Conservation (phyloP, 2,329 filamentous ascomycete genomes). For the Niveomyces coronatus region DNA sequence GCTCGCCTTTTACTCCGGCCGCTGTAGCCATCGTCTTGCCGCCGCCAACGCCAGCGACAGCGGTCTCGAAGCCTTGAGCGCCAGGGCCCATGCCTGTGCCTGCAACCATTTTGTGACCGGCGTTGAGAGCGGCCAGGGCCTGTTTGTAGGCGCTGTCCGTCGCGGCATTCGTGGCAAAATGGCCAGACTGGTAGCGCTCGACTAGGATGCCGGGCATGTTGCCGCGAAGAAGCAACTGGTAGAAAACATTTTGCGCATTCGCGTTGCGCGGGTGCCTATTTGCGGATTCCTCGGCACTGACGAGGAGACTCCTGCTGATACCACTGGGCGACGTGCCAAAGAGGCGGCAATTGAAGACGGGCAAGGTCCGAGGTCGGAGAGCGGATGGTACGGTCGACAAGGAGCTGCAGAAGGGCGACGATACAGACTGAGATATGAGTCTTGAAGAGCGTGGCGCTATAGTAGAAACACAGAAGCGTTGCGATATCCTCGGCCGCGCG, state of each 20-base stretch:
- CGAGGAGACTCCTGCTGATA: slow-evolving; percentile 56
- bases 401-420: no score
- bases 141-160: slow-evolving; percentile 72
- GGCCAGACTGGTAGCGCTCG: slow-evolving; percentile 77
- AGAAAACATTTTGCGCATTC: slow-evolving; percentile 85
- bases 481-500: slow-evolving; percentile 1
- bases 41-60: no score
- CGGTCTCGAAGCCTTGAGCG: slow-evolving; percentile 18
- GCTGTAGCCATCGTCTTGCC: no score
- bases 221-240: slow-evolving; percentile 78
- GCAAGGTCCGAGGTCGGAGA: background rate
- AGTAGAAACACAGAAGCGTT: background rate
- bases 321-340: slow-evolving; percentile 36
- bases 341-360: slow-evolving; percentile 15
- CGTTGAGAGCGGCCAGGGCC: slow-evolving; percentile 44
- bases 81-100: slow-evolving; percentile 16
- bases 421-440: no score
- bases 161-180: slow-evolving; percentile 69
- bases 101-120: slow-evolving; percentile 18
- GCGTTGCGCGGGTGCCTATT: slow-evolving; percentile 87
- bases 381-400: slow-evolving; percentile 1
- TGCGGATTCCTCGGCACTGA: slow-evolving; percentile 79
- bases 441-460: background rate
- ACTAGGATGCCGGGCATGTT: slow-evolving; percentile 91
- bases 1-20: slow-evolving; percentile 71